Conservation (phyloP, 139 green algal genomes). For the Deuterostichococcus epilithicus region DNA sequence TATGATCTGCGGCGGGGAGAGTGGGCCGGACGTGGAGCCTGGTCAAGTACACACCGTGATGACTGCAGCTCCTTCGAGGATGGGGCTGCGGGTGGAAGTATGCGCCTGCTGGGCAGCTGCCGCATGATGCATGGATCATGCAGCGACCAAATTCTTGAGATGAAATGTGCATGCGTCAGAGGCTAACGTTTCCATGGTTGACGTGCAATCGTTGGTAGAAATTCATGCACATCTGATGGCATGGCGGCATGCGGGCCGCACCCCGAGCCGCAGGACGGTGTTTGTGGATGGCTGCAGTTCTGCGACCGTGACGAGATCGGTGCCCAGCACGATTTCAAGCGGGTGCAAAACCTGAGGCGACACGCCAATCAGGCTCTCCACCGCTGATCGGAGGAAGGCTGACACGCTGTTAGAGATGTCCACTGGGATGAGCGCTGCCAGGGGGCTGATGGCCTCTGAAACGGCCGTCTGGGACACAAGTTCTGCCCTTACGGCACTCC, state of each 20-base stretch:
- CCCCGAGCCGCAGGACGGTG: background rate
- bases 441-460: background rate
- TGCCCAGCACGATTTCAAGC: background rate
- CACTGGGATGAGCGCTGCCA: background rate
- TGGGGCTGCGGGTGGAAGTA: too few relatives aligned
- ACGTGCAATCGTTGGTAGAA: too few relatives aligned
- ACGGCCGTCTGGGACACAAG: background rate
- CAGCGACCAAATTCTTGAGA: too few relatives aligned
- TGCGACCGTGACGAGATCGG: background rate
- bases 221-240: background rate
- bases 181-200: too few relatives aligned
- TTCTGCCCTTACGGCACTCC: background rate
- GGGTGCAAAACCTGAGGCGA: background rate
- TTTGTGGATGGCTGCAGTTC: background rate
- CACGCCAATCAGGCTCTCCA: background rate
- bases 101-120: too few relatives aligned
- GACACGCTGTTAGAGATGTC: background rate
- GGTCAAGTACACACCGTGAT: too few relatives aligned
- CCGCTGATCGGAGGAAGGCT: background rate
- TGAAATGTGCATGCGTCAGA: too few relatives aligned
- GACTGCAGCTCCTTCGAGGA: too few relatives aligned
- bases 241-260: background rate
- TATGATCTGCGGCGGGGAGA: constrained; percentile 25
- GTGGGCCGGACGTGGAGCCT: too few relatives aligned
- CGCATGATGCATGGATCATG: too few relatives aligned